Base-by-base conservation (phyloP, 495 filamentous ascomycete genomes). In the Hypomontagnella submonticulosa region DNA sequence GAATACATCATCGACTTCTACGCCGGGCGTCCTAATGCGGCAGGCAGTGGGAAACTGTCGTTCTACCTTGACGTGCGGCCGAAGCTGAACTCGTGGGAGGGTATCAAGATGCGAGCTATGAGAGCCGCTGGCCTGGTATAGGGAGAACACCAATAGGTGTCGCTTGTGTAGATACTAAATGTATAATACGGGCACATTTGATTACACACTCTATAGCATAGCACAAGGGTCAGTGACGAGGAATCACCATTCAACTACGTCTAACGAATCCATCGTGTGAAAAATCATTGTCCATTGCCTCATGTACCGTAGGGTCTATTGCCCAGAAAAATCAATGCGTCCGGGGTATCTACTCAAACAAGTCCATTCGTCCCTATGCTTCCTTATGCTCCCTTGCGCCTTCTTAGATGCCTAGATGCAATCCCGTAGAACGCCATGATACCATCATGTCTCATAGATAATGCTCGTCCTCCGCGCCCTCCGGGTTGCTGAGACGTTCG, bases 1-100 rank as follows among this genome's bases (percentile, higher is more conserved):
- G 95, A 97, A 72, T 99, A 99, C 73, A 88, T 99, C 20, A 99
- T 99, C 76, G 95, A 99, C 77, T 99, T 98, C 74, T 99, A 99
- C 75, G 85, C 89, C 30, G 95, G 95, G 0, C 91, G 88, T 27
- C 23, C 23, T 66, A 80, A 84, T 47, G 76, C 23, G 72, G 71
- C 36, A 0, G 18, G 33, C 18, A 33, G 36, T 13, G 80, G 78
- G 0, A 89, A 88, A 63, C 76, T 97, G 63, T 96, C 89, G 64
- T 99, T 99, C 75, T 97, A 92, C 76, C 76, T 99, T 58, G 95
- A 99, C 74, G 95, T 98, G 13, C 84, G 95, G 73, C 95, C 95
- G 3, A 99, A 99, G 82, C 66, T 99, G 75, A 97, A 97, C 79
- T 89, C 83, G 36, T 91, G 86, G 82, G 95, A 98, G 79, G 95